These are phyloP conservation scores for Thymus mandschuricus DNA, from an alignment of 257 asterid genomes.

Conservation along the genomic window DNA sequence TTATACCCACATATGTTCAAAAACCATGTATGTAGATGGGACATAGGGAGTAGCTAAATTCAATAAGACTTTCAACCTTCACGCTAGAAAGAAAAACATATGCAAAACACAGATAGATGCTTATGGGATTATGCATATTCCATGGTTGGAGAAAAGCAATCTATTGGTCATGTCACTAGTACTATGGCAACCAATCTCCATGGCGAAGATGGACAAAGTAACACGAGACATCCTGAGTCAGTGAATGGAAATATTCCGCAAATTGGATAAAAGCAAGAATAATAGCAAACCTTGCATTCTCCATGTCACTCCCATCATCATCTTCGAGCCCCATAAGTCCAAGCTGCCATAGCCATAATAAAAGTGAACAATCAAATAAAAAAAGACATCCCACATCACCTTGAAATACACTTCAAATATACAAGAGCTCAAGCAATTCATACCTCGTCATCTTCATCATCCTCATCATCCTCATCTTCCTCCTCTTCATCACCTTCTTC, in stretches of 20 bases:
- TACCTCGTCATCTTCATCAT: conserved; percentile 66
- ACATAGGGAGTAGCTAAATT: conserved; percentile 1
- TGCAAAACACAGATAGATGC: not conserved
- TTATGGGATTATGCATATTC: not conserved
- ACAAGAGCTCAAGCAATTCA: conserved; percentile 30
- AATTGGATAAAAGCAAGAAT: not conserved
- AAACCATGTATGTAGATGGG: no score
- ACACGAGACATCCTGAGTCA: not conserved
- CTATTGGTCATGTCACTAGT: not conserved
- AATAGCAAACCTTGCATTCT: conserved; percentile 57
- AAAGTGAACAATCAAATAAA: conserved; percentile 28
- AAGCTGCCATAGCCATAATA: conserved; percentile 49
- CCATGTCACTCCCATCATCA: conserved; percentile 50
- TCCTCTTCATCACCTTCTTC: conserved; percentile 45
- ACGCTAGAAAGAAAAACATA: not conserved
- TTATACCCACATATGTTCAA: no score
- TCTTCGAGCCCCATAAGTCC: conserved; percentile 68
- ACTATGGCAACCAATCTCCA: not conserved
- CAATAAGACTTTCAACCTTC: not conserved
- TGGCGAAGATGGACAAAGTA: not conserved
- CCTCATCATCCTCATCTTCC: conserved; percentile 52
- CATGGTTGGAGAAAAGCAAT: not conserved
- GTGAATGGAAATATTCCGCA: no score
- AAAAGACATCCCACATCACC: conserved; percentile 23
- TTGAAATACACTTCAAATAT: not conserved